These are phyloP conservation scores for Cercospora sp. DNA, from an alignment of 2,329 filamentous ascomycete species.

Conservation along the genomic window DNA sequence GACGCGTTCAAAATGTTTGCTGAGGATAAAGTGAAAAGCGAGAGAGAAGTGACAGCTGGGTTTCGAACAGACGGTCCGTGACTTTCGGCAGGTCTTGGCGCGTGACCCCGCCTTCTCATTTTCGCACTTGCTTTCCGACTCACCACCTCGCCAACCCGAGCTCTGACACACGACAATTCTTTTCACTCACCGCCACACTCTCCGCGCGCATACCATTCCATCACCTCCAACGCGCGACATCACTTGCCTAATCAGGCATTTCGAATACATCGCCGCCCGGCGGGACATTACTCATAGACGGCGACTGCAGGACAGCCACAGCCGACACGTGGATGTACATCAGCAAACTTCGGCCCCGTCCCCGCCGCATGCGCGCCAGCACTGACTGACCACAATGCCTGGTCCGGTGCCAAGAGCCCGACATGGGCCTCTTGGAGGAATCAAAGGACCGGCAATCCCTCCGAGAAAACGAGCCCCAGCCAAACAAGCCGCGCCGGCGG, in stretches of 20 bases:
- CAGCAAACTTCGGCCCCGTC: not conserved
- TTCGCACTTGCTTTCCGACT: not conserved
- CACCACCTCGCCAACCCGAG: not conserved
- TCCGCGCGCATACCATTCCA: not conserved
- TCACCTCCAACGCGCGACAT: not conserved
- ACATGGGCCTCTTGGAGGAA: constrained; percentile 13
- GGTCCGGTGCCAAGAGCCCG: constrained; percentile 10
- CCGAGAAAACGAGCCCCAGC: constrained; percentile 14
- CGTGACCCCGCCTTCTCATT: not conserved
- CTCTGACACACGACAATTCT: constrained; percentile 4
- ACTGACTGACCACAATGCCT: constrained; percentile 9
- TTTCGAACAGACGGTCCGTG: not conserved
- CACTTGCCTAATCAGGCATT: not conserved
- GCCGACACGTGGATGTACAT: not conserved
- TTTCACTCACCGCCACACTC: not conserved
- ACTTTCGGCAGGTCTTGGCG: not conserved
- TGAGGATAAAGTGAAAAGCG: not conserved
- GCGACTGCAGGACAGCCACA: not conserved
- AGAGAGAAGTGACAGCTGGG: not conserved
- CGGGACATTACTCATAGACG: not conserved
- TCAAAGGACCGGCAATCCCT: constrained; percentile 4
- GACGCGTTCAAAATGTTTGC: not conserved
- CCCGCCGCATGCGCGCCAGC: not conserved
- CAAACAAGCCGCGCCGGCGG: constrained; percentile 8
- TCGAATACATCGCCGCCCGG: not conserved